Conservation (phyloP, 768 basidiomycete genomes). For the Xerocomus potaroensis region DNA sequence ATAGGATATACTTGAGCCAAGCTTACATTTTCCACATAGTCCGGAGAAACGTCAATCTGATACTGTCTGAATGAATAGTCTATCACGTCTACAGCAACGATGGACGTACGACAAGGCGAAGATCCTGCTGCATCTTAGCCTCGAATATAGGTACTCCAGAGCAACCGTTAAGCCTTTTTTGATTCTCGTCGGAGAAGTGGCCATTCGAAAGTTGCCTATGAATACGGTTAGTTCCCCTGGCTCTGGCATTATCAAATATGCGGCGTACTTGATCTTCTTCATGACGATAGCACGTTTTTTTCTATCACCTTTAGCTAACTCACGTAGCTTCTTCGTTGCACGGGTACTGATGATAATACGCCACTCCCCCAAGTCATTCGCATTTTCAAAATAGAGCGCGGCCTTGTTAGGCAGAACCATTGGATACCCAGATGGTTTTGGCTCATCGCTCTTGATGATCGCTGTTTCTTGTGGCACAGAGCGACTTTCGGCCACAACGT, state of each 20-base stretch:
- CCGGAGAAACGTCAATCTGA: slow-evolving; percentile 44
- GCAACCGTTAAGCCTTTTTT: slow-evolving; percentile 50
- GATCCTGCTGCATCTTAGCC: slow-evolving; percentile 59
- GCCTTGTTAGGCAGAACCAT: slow-evolving; percentile 56
- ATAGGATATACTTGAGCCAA: background rate
- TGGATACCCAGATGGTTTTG: slow-evolving; percentile 34
- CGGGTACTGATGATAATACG: slow-evolving; percentile 49
- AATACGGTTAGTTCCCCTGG: background rate
- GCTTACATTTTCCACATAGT: slow-evolving; percentile 33
- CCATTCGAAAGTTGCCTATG: slow-evolving; percentile 64
- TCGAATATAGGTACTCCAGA: slow-evolving; percentile 58
- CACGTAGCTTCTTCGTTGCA: slow-evolving; percentile 47
- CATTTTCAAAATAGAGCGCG: slow-evolving; percentile 55
- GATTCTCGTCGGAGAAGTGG: slow-evolving; percentile 65
- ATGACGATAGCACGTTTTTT: slow-evolving; percentile 50
- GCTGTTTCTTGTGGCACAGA: background rate
- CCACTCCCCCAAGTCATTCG: slow-evolving; percentile 63
- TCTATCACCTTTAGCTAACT: slow-evolving; percentile 40
- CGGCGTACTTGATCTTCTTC: slow-evolving; percentile 63
- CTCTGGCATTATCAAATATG: background rate
- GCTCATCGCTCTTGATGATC: background rate
- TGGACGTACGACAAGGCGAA: slow-evolving; percentile 44
- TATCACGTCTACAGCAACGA: background rate
- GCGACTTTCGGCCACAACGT: background rate
- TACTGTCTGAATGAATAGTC: slow-evolving; percentile 32